A percentile compares a stretch with the other conserved stretches of the same genome.
phyloP scores from a whole-genome alignment of 441 rosid genomes.

The Daphne laureola region DNA sequence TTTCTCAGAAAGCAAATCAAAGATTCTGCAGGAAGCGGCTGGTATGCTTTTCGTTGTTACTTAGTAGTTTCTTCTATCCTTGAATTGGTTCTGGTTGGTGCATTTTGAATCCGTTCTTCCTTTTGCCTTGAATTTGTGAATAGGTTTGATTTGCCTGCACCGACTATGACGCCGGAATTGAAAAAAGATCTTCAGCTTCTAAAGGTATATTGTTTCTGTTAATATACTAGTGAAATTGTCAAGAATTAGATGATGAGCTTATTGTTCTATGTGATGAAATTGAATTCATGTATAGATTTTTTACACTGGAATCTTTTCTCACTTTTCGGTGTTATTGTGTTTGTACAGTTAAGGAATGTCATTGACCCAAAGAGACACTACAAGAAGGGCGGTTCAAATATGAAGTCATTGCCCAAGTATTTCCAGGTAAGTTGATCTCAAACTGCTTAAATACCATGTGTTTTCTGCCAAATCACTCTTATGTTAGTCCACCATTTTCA shows the following conservation, averaged over 20 bases:
- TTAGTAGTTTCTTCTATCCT: background rate
- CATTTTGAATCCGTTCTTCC: background rate
- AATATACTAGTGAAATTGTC: no score
- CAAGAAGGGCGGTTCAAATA: conserved; percentile 54
- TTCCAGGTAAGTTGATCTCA: conserved; percentile 56
- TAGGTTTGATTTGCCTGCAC: conserved; percentile 96
- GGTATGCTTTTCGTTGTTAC: conserved; percentile 25
- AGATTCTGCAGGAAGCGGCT: conserved; percentile 59
- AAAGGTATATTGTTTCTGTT: conserved; percentile 35
- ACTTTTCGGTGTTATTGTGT: conserved; percentile 2
- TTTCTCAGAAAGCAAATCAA: conserved; percentile 55
- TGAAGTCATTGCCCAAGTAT: conserved; percentile 59
- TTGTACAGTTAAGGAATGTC: conserved; percentile 56
- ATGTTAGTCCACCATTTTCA: no score
- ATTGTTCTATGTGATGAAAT: background rate
- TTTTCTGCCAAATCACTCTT: no score
- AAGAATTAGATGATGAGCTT: no score
- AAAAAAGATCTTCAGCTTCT: conserved; percentile 82
- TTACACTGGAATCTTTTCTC: background rate
- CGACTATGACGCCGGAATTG: conserved; percentile 75
- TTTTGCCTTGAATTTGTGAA: background rate
- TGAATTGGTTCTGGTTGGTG: background rate
- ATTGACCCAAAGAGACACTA: conserved; percentile 83
- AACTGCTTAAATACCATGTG: no score
- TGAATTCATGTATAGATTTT: background rate